Evolutionary conservation across 768 basidiomycete species (phyloP).

Genomic region (Rhodosporidiobolus odoratus): DNA sequence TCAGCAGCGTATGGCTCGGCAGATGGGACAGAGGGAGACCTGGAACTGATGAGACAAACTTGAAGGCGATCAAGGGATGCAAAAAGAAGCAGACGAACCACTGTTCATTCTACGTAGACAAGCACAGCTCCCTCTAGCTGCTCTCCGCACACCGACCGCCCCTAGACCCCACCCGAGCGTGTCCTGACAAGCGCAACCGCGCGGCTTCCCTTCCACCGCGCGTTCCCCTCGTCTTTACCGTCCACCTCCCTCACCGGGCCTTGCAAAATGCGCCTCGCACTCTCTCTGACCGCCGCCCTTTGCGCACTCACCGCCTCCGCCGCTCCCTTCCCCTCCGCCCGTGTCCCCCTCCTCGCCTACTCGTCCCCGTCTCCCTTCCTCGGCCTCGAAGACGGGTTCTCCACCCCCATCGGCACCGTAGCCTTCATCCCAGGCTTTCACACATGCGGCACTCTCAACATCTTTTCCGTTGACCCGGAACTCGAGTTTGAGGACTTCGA

Average conservation of each 20-base stretch:
- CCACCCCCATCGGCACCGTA: background rate
- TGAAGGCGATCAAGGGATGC: too few relatives aligned
- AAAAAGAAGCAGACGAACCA: too few relatives aligned
- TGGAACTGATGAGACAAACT: too few relatives aligned
- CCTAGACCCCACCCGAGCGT: too few relatives aligned
- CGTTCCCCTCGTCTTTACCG: too few relatives aligned
- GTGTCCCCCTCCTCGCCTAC: slow-evolving; percentile 3
- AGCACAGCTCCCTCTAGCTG: too few relatives aligned
- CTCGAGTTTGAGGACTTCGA: slow-evolving; percentile 6
- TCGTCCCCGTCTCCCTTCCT: slow-evolving; percentile 10
- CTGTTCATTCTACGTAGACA: too few relatives aligned
- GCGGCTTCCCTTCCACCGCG: too few relatives aligned
- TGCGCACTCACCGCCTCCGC: background rate
- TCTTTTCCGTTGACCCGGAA: slow-evolving; percentile 9
- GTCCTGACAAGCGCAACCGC: too few relatives aligned
- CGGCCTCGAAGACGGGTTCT: slow-evolving; percentile 13
- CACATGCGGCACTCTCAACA: slow-evolving; percentile 14
- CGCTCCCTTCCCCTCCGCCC: background rate
- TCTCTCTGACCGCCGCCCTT: background rate
- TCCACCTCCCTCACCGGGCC: background rate
- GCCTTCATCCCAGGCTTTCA: slow-evolving; percentile 21
- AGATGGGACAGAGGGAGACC: too few relatives aligned
- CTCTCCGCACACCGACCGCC: too few relatives aligned
- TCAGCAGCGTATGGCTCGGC: too few relatives aligned
- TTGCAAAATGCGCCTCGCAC: background rate